phyloP scores from a whole-genome alignment of 139 green algal genomes.

The Pleodorina starrii region DNA sequence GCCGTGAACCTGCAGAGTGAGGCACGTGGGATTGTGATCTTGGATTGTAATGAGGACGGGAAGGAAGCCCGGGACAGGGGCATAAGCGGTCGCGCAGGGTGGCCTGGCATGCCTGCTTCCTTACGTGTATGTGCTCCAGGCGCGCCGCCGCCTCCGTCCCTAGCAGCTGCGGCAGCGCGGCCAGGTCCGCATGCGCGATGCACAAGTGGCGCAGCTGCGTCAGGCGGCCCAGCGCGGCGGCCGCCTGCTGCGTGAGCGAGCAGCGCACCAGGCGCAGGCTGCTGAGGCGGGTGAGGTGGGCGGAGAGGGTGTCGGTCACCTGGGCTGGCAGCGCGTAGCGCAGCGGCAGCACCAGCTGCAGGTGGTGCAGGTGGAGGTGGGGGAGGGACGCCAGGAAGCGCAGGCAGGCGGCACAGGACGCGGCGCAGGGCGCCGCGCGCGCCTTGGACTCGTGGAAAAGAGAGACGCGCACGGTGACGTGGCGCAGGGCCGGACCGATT shows the following conservation, averaged over 20 bases:
- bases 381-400: background rate
- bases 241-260: background rate
- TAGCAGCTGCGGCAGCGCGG: conserved; percentile 31
- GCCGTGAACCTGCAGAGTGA: conserved; percentile 29
- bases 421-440: background rate
- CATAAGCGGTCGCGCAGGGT: no score
- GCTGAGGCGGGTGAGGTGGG: background rate
- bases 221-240: background rate
- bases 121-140: conserved; percentile 39
- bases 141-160: no score
- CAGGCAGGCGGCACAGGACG: background rate
- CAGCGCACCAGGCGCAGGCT: conserved; percentile 23
- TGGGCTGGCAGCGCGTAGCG: background rate
- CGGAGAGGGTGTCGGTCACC: background rate
- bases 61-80: background rate
- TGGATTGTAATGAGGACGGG: background rate
- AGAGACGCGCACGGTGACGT: background rate
- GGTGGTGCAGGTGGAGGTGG: background rate
- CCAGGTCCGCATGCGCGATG: conserved; percentile 10
- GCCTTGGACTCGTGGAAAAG: background rate
- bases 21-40: no score
- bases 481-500: background rate
- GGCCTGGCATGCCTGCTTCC: no score
- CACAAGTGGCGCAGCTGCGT: background rate
- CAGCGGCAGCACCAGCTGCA: conserved; percentile 34